Evolutionary conservation across 2,329 filamentous ascomycete genomes (phyloP), one percentile per base, ranked within the genome.

Genomic region (Sphaceloma murrayae): DNA sequence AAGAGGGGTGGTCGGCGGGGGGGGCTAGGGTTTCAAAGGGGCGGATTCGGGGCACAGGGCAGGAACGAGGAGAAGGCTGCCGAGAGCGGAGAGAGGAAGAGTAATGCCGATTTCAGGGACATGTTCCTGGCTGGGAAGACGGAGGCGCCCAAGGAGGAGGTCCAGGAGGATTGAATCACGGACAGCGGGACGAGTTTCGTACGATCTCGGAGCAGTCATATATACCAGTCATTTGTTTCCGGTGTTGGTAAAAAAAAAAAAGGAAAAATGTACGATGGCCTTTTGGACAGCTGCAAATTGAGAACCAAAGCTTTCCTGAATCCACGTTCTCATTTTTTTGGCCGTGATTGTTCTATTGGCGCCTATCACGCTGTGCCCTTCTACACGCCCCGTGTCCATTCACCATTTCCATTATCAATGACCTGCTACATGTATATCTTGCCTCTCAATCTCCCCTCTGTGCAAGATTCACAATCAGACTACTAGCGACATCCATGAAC

Each of bases 401-500:
- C n/a, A n/a, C n/a, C n/a, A n/a, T n/a, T n/a, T n/a, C n/a, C n/a
- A n/a, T n/a, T n/a, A n/a, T n/a, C n/a, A n/a, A n/a, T n/a, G n/a
- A n/a, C n/a, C n/a, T n/a, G n/a, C n/a, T n/a, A n/a, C n/a, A n/a
- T n/a, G n/a, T n/a, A n/a, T n/a, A n/a, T n/a, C n/a, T n/a, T n/a
- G n/a, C 24, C 24, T 11, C 36, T 56, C 51, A 75, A 53, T 85
- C 82, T n/a, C n/a, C n/a, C 46, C 82, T 81, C 60, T 89, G 85
- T 8, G 88, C 87, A 59, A 96, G 70, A 67, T 94, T 87, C 67
- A 94, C 87, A 54, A 96, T 94, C 56, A 96, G 70, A 64, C 81
- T 81, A 52, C 85, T 88, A 21, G 89, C 88, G 63, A 95, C 82
- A 65, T 96, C 89, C 57, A 96, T 72, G 67, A 95, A 96, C 3